Evolutionary conservation across 345 rosid species (phyloP), one percentile per base, ranked within the genome.

Genomic region (Brassica rapa): DNA sequence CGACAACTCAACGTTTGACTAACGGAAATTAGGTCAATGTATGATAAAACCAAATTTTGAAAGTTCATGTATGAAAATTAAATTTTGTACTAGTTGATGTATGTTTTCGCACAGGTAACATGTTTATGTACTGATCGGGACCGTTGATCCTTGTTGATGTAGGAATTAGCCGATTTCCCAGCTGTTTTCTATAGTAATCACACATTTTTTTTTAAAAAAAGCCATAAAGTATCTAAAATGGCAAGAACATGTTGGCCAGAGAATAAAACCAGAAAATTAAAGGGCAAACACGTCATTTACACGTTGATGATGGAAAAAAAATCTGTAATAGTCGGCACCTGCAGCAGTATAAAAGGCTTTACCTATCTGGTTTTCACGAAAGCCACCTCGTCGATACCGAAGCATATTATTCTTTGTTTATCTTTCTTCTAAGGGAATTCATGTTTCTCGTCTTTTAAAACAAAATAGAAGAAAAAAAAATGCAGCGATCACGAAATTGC

Each of bases 401-500:
- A 32, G 5, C 64, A 0, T 12, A 56, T 25, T 5, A 43, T 29
- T 23, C 2, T 3, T 66, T 5, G 8, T 9, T 27, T 24, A 3
- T 11, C 39, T 25, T 39, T 9, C 1, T 14, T 51, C 71, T 73
- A 1, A 35, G 37, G 37, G 37, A 33, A 46, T 51, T 80, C 71
- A 80, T 80, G 78, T 57, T 63, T 62, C 23, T 69, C 75, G 2
- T 73, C 82, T 27, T 74, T 23, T 68, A 60, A 15, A 76, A 39
- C 8, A 23, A 39, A 41, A 55, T 0, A 3, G 6, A 63, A 33
- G 35, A 4, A n/a, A 79, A 49, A 0, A 43, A 16, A 10, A 80
- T 80, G 83, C 79, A 53, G 39, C 62, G 79, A 74, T 74, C 83
- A 80, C 71, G 79, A 43, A 80, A 68, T 21, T 69, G 53, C 60